These are phyloP conservation scores for Botrytis pseudocinerea DNA, from an alignment of 2,329 filamentous ascomycete species.

Conservation along the genomic window DNA sequence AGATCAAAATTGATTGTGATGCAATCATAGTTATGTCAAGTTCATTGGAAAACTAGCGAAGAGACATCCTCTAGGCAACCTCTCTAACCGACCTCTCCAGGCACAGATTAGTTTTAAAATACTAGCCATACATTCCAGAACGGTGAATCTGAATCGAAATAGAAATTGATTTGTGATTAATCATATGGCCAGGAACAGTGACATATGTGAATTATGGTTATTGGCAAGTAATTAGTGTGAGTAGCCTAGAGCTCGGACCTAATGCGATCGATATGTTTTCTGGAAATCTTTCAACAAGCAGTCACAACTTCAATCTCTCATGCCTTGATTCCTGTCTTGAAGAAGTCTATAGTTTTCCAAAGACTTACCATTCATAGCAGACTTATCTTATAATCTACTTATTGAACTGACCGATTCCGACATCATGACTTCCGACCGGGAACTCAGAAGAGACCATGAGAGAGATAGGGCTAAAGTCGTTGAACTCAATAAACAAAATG, in stretches of 20 bases:
- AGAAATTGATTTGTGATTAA: not conserved
- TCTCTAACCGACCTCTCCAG: rapidly evolving
- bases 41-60: not conserved
- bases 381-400: no score
- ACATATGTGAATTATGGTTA: not conserved
- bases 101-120: not conserved
- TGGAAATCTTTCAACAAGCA: not conserved
- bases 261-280: no score
- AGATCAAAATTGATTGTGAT: not conserved
- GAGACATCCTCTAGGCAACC: not conserved
- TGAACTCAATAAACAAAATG: not conserved
- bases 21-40: rapidly evolving
- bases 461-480: not conserved
- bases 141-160: not conserved
- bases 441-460: not conserved
- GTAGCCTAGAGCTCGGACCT: not conserved
- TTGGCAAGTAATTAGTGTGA: not conserved
- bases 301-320: not conserved
- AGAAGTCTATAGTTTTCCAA: not conserved
- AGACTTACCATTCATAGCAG: not conserved
- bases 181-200: not conserved
- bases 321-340: not conserved
- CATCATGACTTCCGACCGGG: not conserved
- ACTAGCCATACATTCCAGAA: no score
- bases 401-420: no score